These are phyloP conservation scores for Edaphochlamys debaryana DNA, from an alignment of 139 green algal species.

Conservation along the genomic window DNA sequence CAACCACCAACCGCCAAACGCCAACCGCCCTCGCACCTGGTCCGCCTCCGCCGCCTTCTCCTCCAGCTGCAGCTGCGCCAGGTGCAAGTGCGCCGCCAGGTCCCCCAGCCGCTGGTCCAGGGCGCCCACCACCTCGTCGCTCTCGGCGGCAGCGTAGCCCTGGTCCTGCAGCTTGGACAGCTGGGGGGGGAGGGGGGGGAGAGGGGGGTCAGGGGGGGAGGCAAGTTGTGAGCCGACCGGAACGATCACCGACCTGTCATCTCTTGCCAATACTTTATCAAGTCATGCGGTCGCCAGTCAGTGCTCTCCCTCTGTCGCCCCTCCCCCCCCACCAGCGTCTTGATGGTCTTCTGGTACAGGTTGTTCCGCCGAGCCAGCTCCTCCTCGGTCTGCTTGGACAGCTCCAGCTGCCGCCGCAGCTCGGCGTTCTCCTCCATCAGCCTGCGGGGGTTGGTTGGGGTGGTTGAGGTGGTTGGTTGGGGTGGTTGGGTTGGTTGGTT, in stretches of 20 bases:
- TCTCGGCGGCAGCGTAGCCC: conserved; percentile 23
- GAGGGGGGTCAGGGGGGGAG: background rate
- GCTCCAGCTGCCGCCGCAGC: conserved; percentile 63
- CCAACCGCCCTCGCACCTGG: conserved; percentile 16
- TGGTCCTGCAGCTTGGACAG: conserved; percentile 39
- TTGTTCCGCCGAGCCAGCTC: conserved; percentile 73
- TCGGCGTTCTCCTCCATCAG: conserved; percentile 65
- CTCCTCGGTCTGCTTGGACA: conserved; percentile 76
- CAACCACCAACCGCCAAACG: no score
- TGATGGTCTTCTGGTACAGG: conserved; percentile 65
- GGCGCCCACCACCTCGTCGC: conserved; percentile 8
- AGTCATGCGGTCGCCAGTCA: no score
- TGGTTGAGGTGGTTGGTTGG: background rate
- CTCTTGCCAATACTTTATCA: no score
- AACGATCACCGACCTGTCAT: no score
- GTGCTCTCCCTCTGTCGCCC: no score
- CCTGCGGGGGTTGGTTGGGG: conserved; percentile 8
- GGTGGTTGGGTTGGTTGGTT: background rate
- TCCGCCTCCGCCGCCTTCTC: conserved; percentile 41
- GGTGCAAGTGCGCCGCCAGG: conserved; percentile 47
- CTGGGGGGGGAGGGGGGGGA: background rate
- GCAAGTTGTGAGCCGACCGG: no score
- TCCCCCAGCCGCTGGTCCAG: conserved; percentile 48
- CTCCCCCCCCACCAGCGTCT: conserved; percentile 43
- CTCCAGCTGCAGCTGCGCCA: conserved; percentile 43